Base-by-base conservation (phyloP, 2,329 filamentous ascomycete species). In the Monilinia vaccinii-corymbosi region DNA sequence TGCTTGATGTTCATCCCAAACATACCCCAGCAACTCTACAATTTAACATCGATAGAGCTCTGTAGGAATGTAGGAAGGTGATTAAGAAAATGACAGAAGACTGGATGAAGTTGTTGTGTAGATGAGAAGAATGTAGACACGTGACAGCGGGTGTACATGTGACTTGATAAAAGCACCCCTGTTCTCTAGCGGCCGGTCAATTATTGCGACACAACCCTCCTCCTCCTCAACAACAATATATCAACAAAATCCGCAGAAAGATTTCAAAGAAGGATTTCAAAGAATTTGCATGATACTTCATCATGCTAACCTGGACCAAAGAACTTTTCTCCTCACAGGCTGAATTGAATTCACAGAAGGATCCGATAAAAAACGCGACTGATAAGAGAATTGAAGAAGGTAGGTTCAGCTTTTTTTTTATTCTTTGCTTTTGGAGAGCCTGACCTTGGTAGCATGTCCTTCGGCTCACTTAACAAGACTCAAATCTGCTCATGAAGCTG, bases 1-100 rank as follows among this genome's bases (percentile, higher is more conserved):
- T 80, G 77, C 61, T 78, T 77, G 67, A 76, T 75, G 62, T 76
- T 79, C 78, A 78, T 61, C 3, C 77, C 71, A 21, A 74, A 71
- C 69, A 65, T 65, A 16, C 63, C 63, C 63, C 63, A 64, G 18
- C 62, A 65, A 34, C 48, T 59, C 38, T 64, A n/a, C n/a, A n/a
- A n/a, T n/a, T n/a, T n/a, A n/a, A n/a, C n/a, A n/a, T n/a, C n/a
- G n/a, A n/a, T n/a, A n/a, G n/a, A n/a, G n/a, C n/a, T n/a, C n/a
- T n/a, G n/a, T n/a, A n/a, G n/a, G n/a, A n/a, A n/a, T n/a, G n/a
- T n/a, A n/a, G n/a, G n/a, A n/a, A n/a, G n/a, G n/a, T n/a, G n/a
- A n/a, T n/a, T n/a, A n/a, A n/a, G n/a, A n/a, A 6, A 28, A 28
- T 28, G 25, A 28, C 25, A 28, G 25, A 28, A 28, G 25, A 28